Evolutionary conservation across 2,329 filamentous ascomycete species (phyloP).

Genomic region (Diaporthe amygdali): DNA sequence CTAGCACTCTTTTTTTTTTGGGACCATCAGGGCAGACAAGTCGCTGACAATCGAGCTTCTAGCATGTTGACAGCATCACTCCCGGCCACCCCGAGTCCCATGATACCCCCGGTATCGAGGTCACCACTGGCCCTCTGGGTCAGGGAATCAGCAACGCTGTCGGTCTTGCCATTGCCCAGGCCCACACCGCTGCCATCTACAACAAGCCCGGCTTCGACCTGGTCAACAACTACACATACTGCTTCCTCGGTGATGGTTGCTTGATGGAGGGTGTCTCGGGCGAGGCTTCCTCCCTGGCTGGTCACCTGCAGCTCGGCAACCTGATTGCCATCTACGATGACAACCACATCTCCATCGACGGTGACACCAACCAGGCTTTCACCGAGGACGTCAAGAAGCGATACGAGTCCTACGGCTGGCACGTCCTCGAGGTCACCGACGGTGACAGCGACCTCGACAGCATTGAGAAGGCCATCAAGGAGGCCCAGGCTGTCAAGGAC

Average conservation of each 20-base stretch:
- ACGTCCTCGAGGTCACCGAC: constrained; percentile 81
- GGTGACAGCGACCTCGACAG: constrained; percentile 86
- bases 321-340: constrained; percentile 97
- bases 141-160: constrained; percentile 98
- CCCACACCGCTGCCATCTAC: constrained; percentile 87
- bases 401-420: constrained; percentile 98
- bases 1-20: not conserved
- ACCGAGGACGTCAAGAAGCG: constrained; percentile 95
- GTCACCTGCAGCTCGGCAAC: constrained; percentile 97
- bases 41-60: not conserved
- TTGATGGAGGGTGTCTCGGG: constrained; percentile 97
- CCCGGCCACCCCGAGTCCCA: constrained; percentile 96
- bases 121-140: constrained; percentile 96
- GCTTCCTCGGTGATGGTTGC: constrained; percentile 97
- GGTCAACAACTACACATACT: constrained; percentile 96
- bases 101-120: constrained; percentile 95
- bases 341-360: constrained; percentile 96
- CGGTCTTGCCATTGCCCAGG: constrained; percentile 95
- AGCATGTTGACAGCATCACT: constrained; percentile 73
- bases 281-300: constrained; percentile 90
- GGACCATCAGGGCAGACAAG: not conserved
- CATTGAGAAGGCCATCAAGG: constrained; percentile 88
- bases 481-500: constrained; percentile 86
- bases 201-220: constrained; percentile 96
- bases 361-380: constrained; percentile 94